phyloP scores from a whole-genome alignment of 805 yeast species.

The Barnettozyma siamensis region DNA sequence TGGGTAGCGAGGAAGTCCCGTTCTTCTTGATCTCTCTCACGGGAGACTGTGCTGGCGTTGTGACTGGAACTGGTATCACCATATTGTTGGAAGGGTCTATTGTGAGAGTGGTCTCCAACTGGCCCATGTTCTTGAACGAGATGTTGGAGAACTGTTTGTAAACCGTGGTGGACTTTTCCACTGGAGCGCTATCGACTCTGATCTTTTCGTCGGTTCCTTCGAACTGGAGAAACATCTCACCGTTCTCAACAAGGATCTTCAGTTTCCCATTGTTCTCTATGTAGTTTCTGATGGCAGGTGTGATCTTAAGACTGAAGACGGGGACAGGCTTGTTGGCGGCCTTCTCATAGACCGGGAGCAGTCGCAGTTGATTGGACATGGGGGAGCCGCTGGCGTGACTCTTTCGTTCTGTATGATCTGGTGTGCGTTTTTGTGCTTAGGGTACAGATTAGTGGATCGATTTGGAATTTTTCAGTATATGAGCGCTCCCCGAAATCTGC shows the following conservation, averaged over 20 bases:
- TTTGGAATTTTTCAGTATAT: too few species aligned
- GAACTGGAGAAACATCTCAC: slow-evolving; percentile 15
- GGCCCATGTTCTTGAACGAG: slow-evolving; percentile 20
- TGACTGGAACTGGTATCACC: background rate
- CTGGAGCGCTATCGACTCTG: slow-evolving; percentile 1
- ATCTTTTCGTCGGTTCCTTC: slow-evolving; percentile 4
- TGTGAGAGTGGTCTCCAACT: background rate
- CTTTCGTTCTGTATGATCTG: too few species aligned
- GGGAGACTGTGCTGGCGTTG: background rate
- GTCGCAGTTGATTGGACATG: slow-evolving; percentile 8
- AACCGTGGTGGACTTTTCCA: slow-evolving; percentile 6
- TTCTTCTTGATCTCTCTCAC: background rate
- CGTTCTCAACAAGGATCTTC: slow-evolving; percentile 19
- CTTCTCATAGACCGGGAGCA: slow-evolving; percentile 11
- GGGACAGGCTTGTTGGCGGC: slow-evolving; percentile 8
- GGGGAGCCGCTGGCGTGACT: too few species aligned
- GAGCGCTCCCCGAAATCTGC: too few species aligned
- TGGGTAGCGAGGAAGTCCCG: too few species aligned
- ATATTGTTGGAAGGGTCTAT: background rate
- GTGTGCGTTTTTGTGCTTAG: too few species aligned
- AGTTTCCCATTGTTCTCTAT: slow-evolving; percentile 13
- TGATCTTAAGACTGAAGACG: slow-evolving; percentile 11
- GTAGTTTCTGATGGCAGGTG: background rate
- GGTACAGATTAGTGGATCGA: too few species aligned
- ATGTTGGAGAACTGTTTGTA: slow-evolving; percentile 21